Conservation (phyloP, 371 early-diverging fungal genomes). For the Mucor lusitanicus region DNA sequence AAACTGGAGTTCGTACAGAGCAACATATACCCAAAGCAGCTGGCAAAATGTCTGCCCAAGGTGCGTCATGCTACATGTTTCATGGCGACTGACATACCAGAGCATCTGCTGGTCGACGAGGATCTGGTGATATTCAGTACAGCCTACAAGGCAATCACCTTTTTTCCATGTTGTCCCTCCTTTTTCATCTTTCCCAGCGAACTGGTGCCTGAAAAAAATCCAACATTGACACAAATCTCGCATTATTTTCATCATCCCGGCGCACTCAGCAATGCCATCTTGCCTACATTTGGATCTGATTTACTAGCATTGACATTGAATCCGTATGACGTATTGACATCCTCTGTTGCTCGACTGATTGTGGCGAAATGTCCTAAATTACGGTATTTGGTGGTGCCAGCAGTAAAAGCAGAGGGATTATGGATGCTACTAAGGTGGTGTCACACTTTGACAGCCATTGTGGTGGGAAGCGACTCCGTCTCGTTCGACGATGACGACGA, state of each 20-base stretch:
- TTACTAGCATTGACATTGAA: slow-evolving; percentile 40
- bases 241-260: slow-evolving; percentile 51
- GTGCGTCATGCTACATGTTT: slow-evolving; percentile 25
- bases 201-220: slow-evolving; percentile 13
- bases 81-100: slow-evolving; percentile 39
- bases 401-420: slow-evolving; percentile 47
- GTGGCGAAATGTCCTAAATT: slow-evolving; percentile 42
- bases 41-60: slow-evolving; percentile 1
- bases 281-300: slow-evolving; percentile 49
- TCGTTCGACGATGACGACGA: slow-evolving; percentile 21
- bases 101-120: background rate
- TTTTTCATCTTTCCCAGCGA: slow-evolving; percentile 39
- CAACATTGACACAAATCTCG: slow-evolving; percentile 39
- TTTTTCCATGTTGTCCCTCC: slow-evolving; percentile 43
- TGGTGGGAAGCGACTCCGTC: slow-evolving; percentile 28
- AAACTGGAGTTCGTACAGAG: slow-evolving; percentile 36
- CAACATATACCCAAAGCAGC: slow-evolving; percentile 24
- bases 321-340: slow-evolving; percentile 41
- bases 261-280: slow-evolving; percentile 44
- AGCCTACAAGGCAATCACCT: slow-evolving; percentile 4
- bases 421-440: slow-evolving; percentile 51
- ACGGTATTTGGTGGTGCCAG: slow-evolving; percentile 38
- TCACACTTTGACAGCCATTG: slow-evolving; percentile 39
- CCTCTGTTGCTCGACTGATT: slow-evolving; percentile 36
- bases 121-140: slow-evolving; percentile 4